Base-by-base conservation (phyloP, 1,139 yeast species). In the Scheffersomyces parashehatae region DNA sequence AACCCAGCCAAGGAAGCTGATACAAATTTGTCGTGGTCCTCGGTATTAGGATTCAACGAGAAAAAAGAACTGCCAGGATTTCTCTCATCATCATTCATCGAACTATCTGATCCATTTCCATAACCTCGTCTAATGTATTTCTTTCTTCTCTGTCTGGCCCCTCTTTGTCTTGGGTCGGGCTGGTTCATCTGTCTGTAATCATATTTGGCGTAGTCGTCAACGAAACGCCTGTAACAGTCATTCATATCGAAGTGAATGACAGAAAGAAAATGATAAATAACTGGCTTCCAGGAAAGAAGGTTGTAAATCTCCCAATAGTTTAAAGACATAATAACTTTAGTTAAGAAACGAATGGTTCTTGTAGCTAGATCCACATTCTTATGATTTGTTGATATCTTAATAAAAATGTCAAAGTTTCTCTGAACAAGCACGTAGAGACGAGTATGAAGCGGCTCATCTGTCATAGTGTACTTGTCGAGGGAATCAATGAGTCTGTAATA, bases 271-370 rank as follows among this genome's bases (percentile, higher is more conserved):
- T 70, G 76, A 50, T 69, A 73, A 13, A 74, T 67, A 8, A 74
- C 67, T 1, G 79, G 79, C 46, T 72, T 72, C 75, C 76, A 71
- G 13, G 58, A 58, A 24, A 74, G 60, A 30, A 74, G 56, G 44
- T 72, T 73, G 51, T 72, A 73, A 16, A 73, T 50, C 48, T 74
- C 79, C 79, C 79, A 74, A 53, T 74, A 74, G 49, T 72, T 74
- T 39, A 73, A 55, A 38, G 56, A 54, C 76, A 72, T 70, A 16
- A 73, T 53, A 2, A 73, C 59, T 8, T 59, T 58, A 7, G 79
- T 72, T 44, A 74, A 58, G 45, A 72, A 73, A 31, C 77, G 55
- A 24, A 73, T 70, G 3, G 73, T 57, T 36, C 50, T 53, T 0
- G 76, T 61, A 5, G 77, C 62, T 14, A 74, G 51, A 4, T 60